phyloP scores from a whole-genome alignment of 2,329 filamentous ascomycete genomes.

The Fusarium sp. region DNA sequence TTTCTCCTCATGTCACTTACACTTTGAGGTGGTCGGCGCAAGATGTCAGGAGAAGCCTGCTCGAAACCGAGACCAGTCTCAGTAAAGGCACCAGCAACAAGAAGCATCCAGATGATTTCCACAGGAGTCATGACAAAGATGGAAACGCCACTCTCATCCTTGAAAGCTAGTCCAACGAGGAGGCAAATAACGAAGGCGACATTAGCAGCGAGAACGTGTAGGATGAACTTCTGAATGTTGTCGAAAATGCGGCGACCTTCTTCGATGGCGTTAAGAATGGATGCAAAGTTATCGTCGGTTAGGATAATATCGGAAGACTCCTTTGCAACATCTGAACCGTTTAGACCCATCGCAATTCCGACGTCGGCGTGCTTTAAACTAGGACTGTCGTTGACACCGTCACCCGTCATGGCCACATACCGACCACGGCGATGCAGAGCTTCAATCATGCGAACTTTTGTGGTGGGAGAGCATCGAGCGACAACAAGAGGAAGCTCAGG shows the following conservation, averaged over 20 bases:
- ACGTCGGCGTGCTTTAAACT: slow-evolving; percentile 72
- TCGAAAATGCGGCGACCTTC: slow-evolving; percentile 73
- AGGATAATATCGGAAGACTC: slow-evolving; percentile 70
- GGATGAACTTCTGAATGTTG: slow-evolving; percentile 75
- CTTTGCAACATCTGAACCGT: slow-evolving; percentile 74
- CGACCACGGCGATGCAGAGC: slow-evolving; percentile 69
- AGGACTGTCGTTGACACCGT: slow-evolving; percentile 74
- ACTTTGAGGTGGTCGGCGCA: slow-evolving; percentile 64
- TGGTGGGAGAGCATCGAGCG: slow-evolving; percentile 73
- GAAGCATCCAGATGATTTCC: slow-evolving; percentile 77
- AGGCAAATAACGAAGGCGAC: slow-evolving; percentile 71
- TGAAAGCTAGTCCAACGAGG: slow-evolving; percentile 72
- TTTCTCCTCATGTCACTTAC: slow-evolving; percentile 15
- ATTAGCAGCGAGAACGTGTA: slow-evolving; percentile 71
- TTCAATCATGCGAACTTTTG: slow-evolving; percentile 77
- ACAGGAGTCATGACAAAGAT: slow-evolving; percentile 74
- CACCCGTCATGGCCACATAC: slow-evolving; percentile 74
- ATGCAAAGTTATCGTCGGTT: slow-evolving; percentile 71
- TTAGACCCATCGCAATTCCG: slow-evolving; percentile 71
- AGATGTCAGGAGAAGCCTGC: slow-evolving; percentile 69
- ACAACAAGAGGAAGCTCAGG: slow-evolving; percentile 71
- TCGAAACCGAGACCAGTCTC: slow-evolving; percentile 78
- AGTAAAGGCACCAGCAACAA: slow-evolving; percentile 73
- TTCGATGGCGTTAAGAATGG: slow-evolving; percentile 58
- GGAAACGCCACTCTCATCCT: slow-evolving; percentile 67